Percentiles rank a stretch among this genome's conserved stretches.
Conservation (phyloP, 345 rosid genomes). For the Hypericum androsaemum region DNA sequence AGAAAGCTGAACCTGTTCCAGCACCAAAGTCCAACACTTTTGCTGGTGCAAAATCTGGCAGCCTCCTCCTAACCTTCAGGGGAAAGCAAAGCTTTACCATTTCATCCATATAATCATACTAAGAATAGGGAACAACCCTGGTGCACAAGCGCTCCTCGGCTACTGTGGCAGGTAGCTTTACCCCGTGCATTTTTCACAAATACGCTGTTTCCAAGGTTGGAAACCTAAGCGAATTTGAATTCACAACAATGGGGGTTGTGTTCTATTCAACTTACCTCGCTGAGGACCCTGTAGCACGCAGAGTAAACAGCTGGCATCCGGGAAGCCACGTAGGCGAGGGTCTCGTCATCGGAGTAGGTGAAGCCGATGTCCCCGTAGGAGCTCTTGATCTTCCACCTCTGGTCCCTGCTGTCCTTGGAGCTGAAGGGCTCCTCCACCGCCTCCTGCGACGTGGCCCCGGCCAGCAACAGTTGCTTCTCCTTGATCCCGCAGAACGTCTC, state of each 20-base stretch:
- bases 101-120: background rate
- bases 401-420: conserved; percentile 48
- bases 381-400: conserved; percentile 84
- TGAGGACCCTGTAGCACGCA: conserved; percentile 66
- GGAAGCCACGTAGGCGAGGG: conserved; percentile 82
- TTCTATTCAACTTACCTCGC: conserved; percentile 35
- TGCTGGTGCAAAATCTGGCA: conserved; percentile 61
- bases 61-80: conserved; percentile 54
- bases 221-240: too few species aligned
- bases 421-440: conserved; percentile 72
- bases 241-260: background rate
- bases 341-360: conserved; percentile 64
- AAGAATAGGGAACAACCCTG: too few species aligned
- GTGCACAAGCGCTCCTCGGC: too few species aligned
- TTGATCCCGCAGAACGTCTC: conserved; percentile 62
- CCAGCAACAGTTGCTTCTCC: conserved; percentile 42
- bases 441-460: conserved; percentile 47
- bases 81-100: background rate
- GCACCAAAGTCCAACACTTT: conserved; percentile 89
- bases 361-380: conserved; percentile 80
- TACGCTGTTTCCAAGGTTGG: too few species aligned
- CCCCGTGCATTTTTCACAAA: too few species aligned
- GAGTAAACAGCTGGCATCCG: conserved; percentile 97
- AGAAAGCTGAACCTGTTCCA: conserved; percentile 91
- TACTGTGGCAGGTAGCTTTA: too few species aligned